phyloP scores from a whole-genome alignment of 306 rosid species.

The Hippophae gyantsensis region DNA sequence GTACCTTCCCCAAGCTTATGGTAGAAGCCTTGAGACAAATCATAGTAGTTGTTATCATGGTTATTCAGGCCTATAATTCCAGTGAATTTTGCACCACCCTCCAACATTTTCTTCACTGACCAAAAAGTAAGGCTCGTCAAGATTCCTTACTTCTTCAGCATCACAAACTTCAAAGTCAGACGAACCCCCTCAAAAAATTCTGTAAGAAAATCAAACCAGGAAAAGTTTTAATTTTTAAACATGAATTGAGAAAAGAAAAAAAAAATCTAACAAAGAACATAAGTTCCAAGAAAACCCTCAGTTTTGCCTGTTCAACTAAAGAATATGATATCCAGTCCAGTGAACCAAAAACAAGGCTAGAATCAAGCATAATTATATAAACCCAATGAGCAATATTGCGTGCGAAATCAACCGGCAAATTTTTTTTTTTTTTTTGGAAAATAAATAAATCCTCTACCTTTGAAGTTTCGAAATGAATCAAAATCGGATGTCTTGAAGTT shows the following conservation, averaged over 20 bases:
- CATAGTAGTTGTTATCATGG: slow-evolving; percentile 53
- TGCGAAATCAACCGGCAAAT: too few species aligned
- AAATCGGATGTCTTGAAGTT: too few species aligned
- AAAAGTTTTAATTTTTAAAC: slow-evolving; percentile 4
- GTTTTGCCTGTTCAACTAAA: too few species aligned
- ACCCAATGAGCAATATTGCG: too few species aligned
- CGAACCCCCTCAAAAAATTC: slow-evolving; percentile 20
- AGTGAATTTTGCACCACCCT: slow-evolving; percentile 64
- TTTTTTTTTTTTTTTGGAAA: too few species aligned
- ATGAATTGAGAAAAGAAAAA: background rate
- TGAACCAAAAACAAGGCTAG: too few species aligned
- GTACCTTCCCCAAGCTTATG: slow-evolving; percentile 87
- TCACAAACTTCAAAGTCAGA: slow-evolving; percentile 23
- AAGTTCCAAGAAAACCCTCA: too few species aligned
- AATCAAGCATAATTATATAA: too few species aligned
- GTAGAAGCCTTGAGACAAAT: slow-evolving; percentile 87
- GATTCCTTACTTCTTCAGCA: slow-evolving; percentile 45
- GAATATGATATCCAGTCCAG: too few species aligned
- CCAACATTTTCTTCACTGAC: slow-evolving; percentile 56
- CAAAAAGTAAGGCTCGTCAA: slow-evolving; percentile 29
- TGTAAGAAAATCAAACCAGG: slow-evolving; percentile 21
- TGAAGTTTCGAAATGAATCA: too few species aligned
- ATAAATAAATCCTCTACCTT: too few species aligned
- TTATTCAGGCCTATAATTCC: slow-evolving; percentile 69
- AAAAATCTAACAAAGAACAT: background rate